A percentile compares a stretch with the other conserved stretches of the same genome.
Conservation (phyloP, 805 yeast genomes). For the Brettanomyces nanus region DNA sequence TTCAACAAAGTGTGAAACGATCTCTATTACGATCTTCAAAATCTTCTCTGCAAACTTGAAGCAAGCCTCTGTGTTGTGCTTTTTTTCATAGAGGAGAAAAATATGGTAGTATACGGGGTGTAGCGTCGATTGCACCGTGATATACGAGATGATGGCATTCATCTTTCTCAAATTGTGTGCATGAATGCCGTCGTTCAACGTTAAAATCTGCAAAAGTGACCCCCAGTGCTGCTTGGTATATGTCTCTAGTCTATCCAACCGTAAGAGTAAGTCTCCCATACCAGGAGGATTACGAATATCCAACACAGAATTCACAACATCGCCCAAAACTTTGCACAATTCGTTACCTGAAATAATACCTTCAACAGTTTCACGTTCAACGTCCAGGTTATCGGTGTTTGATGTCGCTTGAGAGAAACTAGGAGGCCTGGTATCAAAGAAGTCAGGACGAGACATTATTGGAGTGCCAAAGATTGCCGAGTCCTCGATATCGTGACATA, state of each 20-base stretch:
- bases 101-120: slow-evolving; percentile 35
- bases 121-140: slow-evolving; percentile 26
- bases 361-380: slow-evolving; percentile 35
- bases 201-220: slow-evolving; percentile 18
- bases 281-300: slow-evolving; percentile 32
- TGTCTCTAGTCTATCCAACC: slow-evolving; percentile 30
- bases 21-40: slow-evolving; percentile 22
- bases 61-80: slow-evolving; percentile 27
- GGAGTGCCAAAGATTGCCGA: slow-evolving; percentile 43
- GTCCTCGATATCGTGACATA: slow-evolving; percentile 37
- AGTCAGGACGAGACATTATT: slow-evolving; percentile 27
- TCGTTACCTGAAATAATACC: slow-evolving; percentile 24
- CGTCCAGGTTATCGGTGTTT: slow-evolving; percentile 28
- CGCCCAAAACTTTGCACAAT: slow-evolving; percentile 24
- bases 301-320: slow-evolving; percentile 30
- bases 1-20: slow-evolving; percentile 30
- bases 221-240: slow-evolving; percentile 27
- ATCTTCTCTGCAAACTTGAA: slow-evolving; percentile 31
- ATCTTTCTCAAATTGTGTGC: slow-evolving; percentile 17
- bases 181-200: slow-evolving; percentile 15
- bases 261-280: slow-evolving; percentile 28
- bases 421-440: slow-evolving; percentile 48
- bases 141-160: slow-evolving; percentile 15
- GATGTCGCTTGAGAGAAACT: slow-evolving; percentile 26
- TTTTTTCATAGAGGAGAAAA: slow-evolving; percentile 30